phyloP scores from a whole-genome alignment of 2,329 filamentous ascomycete genomes.

The Elsinoe necatrix region DNA sequence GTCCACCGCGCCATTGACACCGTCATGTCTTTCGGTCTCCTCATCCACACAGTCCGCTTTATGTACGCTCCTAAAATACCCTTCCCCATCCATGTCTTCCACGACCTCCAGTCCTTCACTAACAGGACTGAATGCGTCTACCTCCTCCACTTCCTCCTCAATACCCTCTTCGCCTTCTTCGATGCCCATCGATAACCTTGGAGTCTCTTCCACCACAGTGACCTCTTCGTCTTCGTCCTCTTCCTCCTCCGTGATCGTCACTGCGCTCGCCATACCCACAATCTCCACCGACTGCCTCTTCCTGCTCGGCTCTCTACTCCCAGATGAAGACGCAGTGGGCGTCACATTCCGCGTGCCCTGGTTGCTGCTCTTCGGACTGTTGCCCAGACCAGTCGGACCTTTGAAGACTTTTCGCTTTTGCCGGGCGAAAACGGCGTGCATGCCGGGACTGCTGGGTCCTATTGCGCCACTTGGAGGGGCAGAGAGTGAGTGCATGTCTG shows the following conservation, averaged over 20 bases:
- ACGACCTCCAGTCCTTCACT: slow-evolving; percentile 27
- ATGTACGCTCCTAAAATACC: slow-evolving; percentile 12
- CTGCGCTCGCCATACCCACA: neutral
- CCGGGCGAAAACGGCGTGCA: slow-evolving; percentile 62
- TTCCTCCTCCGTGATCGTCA: slow-evolving; percentile 44
- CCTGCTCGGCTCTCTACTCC: slow-evolving; percentile 58
- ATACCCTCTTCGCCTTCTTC: slow-evolving; percentile 15
- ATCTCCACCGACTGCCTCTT: slow-evolving; percentile 39
- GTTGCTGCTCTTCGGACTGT: slow-evolving; percentile 30
- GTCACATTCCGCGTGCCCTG: slow-evolving; percentile 21
- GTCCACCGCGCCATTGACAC: neutral
- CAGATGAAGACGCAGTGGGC: slow-evolving; percentile 21
- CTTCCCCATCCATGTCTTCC: slow-evolving; percentile 22
- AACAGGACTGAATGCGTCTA: slow-evolving; percentile 51
- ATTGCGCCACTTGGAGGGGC: slow-evolving; percentile 25
- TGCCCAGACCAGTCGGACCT: slow-evolving; percentile 54
- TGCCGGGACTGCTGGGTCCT: slow-evolving; percentile 52
- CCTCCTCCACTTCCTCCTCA: slow-evolving; percentile 43
- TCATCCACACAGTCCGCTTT: slow-evolving; percentile 7
- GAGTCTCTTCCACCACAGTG: slow-evolving; percentile 18
- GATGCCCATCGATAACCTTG: neutral
- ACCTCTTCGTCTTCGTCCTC: slow-evolving; percentile 31
- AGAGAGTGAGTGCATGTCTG: slow-evolving; percentile 19
- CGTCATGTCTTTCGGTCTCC: neutral
- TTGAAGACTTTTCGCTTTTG: slow-evolving; percentile 76